Evolutionary conservation across 1,284 basidiomycete genomes (phyloP), one percentile per base, ranked within the genome.

Genomic region (Agroathelia rolfsii): DNA sequence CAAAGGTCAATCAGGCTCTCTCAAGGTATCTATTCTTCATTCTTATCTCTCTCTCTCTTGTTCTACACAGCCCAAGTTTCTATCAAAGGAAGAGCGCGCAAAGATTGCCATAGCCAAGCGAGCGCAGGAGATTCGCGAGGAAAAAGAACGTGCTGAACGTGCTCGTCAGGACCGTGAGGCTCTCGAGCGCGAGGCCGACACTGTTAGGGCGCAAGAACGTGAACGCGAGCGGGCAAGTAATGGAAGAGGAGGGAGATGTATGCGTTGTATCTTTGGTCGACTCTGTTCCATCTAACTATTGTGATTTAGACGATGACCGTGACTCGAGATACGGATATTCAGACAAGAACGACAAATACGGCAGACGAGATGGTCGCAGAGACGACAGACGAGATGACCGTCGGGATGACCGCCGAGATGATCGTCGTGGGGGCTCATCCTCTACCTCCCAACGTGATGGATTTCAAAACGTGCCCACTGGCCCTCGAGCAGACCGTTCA

Each of bases 1-100:
- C 87, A 32, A 93, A 89, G 71, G 89, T 87, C 1, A 20, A 14
- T 22, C 5, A 22, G 11, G 18, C 6, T 23, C 3, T 32, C 28
- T 13, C 8, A 21, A 15, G 25, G 4, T 24, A 22, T 6, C 28
- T 14, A 12, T 36, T 27, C 32, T 32, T 33, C 20, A 28, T 36
- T 31, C 27, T 41, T 28, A 30, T 30, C 21, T 29, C 30, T 40
- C 22, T 27, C 22, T 31, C 34, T 28, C 12, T 14, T 32, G 20
- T 22, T 17, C 34, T 20, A 12, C 20, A 13, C 55, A 92, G 87
- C 88, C 88, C 20, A 90, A 75, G 54, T 94, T 94, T 62, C 65
- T 94, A 12, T 75, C 83, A 3, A 93, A 83, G 56, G 85, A 88
- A 45, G 81, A 92, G 49, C 75, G 89, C 28, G 85, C 85, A n/a